Percentiles rank a stretch among this genome's conserved stretches.
These are phyloP conservation scores for Physcomitrium patens DNA, from an alignment of 225 moss, liverwort and hornwort genomes.

Conservation along the genomic window DNA sequence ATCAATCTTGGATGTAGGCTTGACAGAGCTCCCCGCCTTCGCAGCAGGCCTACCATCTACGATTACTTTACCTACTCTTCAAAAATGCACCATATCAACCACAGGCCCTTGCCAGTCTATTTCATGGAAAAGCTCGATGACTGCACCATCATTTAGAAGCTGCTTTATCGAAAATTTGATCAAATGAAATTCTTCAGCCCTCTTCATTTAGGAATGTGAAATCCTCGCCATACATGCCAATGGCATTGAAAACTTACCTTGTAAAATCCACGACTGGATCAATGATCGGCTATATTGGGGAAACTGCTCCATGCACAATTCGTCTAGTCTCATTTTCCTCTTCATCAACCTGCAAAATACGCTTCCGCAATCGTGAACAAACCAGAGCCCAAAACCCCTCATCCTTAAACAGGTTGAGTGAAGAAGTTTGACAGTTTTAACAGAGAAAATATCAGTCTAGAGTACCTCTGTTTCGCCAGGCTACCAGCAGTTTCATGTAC, in stretches of 20 bases:
- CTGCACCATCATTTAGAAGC: not conserved
- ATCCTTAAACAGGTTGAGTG: not conserved
- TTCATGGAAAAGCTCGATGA: not conserved
- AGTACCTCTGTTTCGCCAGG: slow-evolving; percentile 45
- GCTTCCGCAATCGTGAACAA: not conserved
- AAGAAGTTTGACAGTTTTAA: slow-evolving; percentile 27
- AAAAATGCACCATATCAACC: slow-evolving; percentile 8
- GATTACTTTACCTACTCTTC: slow-evolving; percentile 74
- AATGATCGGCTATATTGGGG: slow-evolving; percentile 90
- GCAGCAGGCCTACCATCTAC: slow-evolving; percentile 84
- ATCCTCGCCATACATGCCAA: slow-evolving; percentile 10
- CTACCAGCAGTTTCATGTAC: slow-evolving; percentile 36
- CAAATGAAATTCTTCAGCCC: slow-evolving; percentile 15
- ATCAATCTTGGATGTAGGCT: slow-evolving; percentile 59
- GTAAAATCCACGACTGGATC: slow-evolving; percentile 98
- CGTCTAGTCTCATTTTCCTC: slow-evolving; percentile 83
- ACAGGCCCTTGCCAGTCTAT: not conserved
- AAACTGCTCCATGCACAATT: slow-evolving; percentile 84
- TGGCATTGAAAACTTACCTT: slow-evolving; percentile 44
- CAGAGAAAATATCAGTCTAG: not conserved
- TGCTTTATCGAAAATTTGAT: slow-evolving; percentile 9
- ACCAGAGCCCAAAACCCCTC: slow-evolving; percentile 1
- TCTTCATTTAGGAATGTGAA: not conserved
- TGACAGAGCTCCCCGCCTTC: slow-evolving; percentile 85
- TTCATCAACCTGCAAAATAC: slow-evolving; percentile 55